Conservation (phyloP, 1,284 basidiomycete genomes). For the Pterulicium gracile region DNA sequence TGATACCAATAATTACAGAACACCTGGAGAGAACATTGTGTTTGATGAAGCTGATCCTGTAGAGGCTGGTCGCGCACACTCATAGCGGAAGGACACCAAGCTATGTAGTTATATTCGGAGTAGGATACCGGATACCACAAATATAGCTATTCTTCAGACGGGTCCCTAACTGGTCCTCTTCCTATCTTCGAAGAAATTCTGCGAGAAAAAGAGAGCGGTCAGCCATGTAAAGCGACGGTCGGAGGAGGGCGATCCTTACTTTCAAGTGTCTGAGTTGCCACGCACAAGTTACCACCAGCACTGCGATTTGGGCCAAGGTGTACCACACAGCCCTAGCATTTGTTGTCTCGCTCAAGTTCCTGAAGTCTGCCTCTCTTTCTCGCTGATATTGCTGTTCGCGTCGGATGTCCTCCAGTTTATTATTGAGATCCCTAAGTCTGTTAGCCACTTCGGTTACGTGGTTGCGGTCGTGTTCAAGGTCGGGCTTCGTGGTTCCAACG, state of each 20-base stretch:
- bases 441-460: slow-evolving; percentile 83
- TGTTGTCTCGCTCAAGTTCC: slow-evolving; percentile 81
- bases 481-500: slow-evolving; percentile 78
- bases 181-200: slow-evolving; percentile 86
- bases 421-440: slow-evolving; percentile 87
- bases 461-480: slow-evolving; percentile 71
- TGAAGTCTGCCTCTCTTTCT: slow-evolving; percentile 88
- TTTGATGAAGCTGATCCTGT: too few relatives aligned
- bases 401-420: slow-evolving; percentile 85
- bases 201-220: too few relatives aligned
- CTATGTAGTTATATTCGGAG: too few relatives aligned
- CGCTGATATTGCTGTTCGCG: slow-evolving; percentile 97
- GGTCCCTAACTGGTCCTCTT: too few relatives aligned
- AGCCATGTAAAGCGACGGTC: slow-evolving; percentile 1
- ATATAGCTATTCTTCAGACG: too few relatives aligned
- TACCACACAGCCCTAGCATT: slow-evolving; percentile 93
- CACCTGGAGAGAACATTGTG: too few relatives aligned
- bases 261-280: slow-evolving; percentile 94
- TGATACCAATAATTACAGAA: not conserved
- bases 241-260: slow-evolving; percentile 33
- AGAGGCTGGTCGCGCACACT: too few relatives aligned
- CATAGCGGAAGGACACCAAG: too few relatives aligned
- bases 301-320: slow-evolving; percentile 77
- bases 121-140: too few relatives aligned
- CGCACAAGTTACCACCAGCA: slow-evolving; percentile 75